Evolutionary conservation across 1,139 yeast species (phyloP).

Genomic region (Martiniozyma asiatica): DNA sequence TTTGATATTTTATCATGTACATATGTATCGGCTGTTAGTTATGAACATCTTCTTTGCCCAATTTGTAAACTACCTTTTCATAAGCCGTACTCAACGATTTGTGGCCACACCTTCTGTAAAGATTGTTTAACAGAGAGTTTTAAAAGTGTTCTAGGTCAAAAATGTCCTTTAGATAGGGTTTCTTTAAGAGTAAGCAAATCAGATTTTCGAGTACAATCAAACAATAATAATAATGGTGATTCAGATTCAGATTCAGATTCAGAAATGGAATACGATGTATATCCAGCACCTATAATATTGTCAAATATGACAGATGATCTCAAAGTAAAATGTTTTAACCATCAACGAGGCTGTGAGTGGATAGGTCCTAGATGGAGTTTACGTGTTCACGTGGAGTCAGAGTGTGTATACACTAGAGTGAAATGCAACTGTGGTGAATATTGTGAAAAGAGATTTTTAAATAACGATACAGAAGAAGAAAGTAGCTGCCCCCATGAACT

Average conservation of each 20-base stretch:
- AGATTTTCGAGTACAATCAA: constrained; percentile 5
- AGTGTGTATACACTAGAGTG: constrained; percentile 43
- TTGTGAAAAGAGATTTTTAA: constrained; percentile 12
- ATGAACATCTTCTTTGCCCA: constrained; percentile 46
- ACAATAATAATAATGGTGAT: background rate
- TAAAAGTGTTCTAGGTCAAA: constrained; percentile 25
- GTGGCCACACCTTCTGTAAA: constrained; percentile 51
- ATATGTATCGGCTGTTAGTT: constrained; percentile 9
- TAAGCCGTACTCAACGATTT: constrained; percentile 41
- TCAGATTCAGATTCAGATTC: constrained; percentile 4
- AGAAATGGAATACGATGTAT: constrained; percentile 27
- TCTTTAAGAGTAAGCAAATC: constrained; percentile 28
- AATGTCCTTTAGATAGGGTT: constrained; percentile 57
- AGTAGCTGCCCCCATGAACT: constrained; percentile 30
- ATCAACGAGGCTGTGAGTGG: constrained; percentile 46
- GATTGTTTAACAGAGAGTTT: constrained; percentile 40
- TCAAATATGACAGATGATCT: constrained; percentile 54
- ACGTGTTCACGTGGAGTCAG: constrained; percentile 36
- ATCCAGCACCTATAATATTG: constrained; percentile 51
- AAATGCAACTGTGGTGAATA: constrained; percentile 24
- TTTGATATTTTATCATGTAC: too few species aligned
- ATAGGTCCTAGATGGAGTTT: constrained; percentile 50
- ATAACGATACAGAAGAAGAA: constrained; percentile 4
- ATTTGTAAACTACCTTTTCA: constrained; percentile 47
- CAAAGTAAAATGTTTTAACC: constrained; percentile 42